Conservation (phyloP, 2,329 filamentous ascomycete species). For the Coniochaeta sp. region DNA sequence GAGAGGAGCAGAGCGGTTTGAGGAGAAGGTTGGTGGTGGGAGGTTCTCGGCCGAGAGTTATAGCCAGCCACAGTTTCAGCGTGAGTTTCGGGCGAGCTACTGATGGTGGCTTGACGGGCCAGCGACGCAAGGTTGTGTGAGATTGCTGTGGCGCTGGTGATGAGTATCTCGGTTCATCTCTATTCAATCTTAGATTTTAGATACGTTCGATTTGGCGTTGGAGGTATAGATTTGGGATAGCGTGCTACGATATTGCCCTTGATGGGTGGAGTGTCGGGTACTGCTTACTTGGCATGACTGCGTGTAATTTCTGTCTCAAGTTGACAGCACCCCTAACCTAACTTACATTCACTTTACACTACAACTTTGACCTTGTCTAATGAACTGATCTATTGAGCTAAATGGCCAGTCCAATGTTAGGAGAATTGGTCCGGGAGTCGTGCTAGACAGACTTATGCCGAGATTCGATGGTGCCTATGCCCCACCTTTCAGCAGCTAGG, state of each 20-base stretch:
- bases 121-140: not conserved
- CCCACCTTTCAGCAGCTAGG: not conserved
- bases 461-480: not conserved
- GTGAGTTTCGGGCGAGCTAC: not conserved
- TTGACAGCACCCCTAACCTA: not conserved
- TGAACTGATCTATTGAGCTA: not conserved
- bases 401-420: not conserved
- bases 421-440: no score
- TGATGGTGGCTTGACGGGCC: not conserved
- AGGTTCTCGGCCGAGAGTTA: not conserved
- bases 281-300: not conserved
- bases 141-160: not conserved
- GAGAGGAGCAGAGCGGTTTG: constrained; percentile 8
- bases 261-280: not conserved
- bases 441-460: not conserved
- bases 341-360: not conserved
- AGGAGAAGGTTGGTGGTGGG: not conserved
- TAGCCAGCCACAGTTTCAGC: not conserved
- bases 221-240: not conserved
- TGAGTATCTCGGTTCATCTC: not conserved
- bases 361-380: not conserved
- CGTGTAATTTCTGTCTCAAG: not conserved
- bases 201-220: not conserved
- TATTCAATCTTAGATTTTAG: not conserved
- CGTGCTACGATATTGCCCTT: not conserved